Base-by-base conservation (phyloP, 805 yeast genomes). In the Kodamaea sagamina region DNA sequence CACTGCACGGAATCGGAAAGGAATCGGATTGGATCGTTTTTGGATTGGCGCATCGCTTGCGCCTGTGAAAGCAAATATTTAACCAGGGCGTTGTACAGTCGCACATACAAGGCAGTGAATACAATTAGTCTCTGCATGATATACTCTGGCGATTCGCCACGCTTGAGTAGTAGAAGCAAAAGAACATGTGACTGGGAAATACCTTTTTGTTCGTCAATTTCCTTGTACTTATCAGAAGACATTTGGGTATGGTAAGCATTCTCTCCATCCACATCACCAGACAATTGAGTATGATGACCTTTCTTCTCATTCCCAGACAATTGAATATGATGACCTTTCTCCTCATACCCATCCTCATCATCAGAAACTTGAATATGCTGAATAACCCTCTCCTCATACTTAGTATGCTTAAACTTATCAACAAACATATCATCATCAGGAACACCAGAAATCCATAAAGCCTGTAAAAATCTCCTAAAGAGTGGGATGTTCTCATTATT, bases 331-430 rank as follows among this genome's bases (percentile, higher is more conserved):
- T n/a, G n/a, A n/a, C n/a, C n/a, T n/a, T n/a, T n/a, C n/a, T n/a
- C n/a, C n/a, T 15, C 37, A 15, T 21, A 36, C 18, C 57, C 64
- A 4, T 40, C 28, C 53, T 54, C 27, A 31, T 48, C 57, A 37
- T 62, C 67, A 13, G 64, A 59, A 15, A 54, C 58, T 21, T 60
- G 61, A 57, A 68, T 60, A 36, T 57, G 71, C 11, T 42, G 52
- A 49, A 59, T 55, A 1, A 41, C 42, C 9, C 34, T 19, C 12
- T 40, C 46, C 4, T 41, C 22, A 10, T 49, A 32, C 4, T 21
- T 12, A 17, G 32, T 36, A 9, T 32, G 19, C 35, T 55, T 55
- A 35, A 54, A 50, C 11, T 44, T 34, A n/a, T 57, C 60, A 13
- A 40, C 15, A 25, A 52, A 47, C 31, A 41, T 36, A 16, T 51